Percentiles rank a stretch among this genome's conserved stretches.
phyloP scores from a whole-genome alignment of 306 rosid genomes.

The Benincasa hispida region DNA sequence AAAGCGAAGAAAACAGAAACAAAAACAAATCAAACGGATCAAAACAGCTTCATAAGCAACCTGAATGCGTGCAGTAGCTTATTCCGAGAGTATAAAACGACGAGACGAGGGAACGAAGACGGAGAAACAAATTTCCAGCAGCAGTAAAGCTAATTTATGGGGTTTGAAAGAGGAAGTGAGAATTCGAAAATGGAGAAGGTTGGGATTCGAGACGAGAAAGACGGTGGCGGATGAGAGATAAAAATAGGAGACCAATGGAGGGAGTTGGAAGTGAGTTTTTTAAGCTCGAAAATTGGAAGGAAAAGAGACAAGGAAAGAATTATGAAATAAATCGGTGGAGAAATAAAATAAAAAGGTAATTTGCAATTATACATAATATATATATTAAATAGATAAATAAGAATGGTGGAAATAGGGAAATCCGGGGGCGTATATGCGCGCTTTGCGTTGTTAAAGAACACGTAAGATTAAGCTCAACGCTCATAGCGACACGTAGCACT shows the following conservation, averaged over 20 bases:
- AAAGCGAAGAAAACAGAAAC: neutral
- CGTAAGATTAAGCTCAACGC: neutral
- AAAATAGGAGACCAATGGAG: neutral
- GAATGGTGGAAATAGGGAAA: neutral
- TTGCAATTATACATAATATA: neutral
- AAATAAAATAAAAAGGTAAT: neutral
- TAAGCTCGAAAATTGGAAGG: neutral
- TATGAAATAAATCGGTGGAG: neutral
- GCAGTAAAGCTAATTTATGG: neutral
- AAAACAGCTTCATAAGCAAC: neutral
- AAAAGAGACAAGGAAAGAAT: neutral
- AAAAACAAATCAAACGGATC: neutral
- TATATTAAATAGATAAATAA: neutral
- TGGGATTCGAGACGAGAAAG: neutral
- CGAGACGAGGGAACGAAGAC: neutral
- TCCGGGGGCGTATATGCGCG: neutral
- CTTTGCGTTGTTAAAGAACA: neutral
- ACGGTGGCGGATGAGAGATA: constrained; percentile 2
- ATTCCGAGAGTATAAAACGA: neutral
- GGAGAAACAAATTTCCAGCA: neutral
- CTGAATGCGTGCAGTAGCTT: neutral
- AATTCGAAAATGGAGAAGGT: neutral
- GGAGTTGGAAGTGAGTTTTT: neutral
- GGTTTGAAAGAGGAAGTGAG: neutral
- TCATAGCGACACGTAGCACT: neutral